Conservation (phyloP, 345 rosid genomes). For the Nasturtium officinale region DNA sequence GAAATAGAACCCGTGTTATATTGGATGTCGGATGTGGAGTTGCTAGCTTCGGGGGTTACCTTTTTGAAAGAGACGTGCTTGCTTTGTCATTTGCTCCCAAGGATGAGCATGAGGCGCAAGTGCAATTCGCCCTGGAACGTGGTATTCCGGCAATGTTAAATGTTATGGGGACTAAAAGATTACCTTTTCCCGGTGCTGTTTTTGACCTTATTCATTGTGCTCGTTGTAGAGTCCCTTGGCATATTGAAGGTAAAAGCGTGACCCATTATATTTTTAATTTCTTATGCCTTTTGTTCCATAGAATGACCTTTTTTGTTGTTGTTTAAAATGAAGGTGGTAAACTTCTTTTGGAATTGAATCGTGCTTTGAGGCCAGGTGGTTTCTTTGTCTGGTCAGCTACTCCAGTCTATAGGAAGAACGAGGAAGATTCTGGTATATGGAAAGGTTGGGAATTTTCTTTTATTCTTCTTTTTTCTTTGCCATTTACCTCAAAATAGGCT, state of each 20-base stretch:
- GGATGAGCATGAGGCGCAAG: conserved; percentile 96
- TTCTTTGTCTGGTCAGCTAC: conserved; percentile 98
- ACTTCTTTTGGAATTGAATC: conserved; percentile 91
- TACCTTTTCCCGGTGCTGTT: conserved; percentile 77
- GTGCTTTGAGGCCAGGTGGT: conserved; percentile 88
- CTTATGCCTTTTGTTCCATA: too few species aligned
- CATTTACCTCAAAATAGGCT: not conserved
- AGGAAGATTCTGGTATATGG: conserved; percentile 87
- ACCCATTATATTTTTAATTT: conserved; percentile 2
- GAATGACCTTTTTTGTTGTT: conserved; percentile 14
- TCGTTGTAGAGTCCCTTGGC: conserved; percentile 97
- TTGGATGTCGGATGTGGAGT: conserved; percentile 95
- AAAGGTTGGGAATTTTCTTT: conserved; percentile 50
- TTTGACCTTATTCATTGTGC: conserved; percentile 89
- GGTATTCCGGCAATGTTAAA: conserved; percentile 82
- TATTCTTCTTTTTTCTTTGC: not conserved
- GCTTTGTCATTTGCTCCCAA: conserved; percentile 94
- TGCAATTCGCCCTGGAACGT: conserved; percentile 88
- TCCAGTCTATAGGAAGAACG: conserved; percentile 79
- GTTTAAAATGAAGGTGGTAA: conserved; percentile 66
- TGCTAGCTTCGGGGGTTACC: conserved; percentile 91
- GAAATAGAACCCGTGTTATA: conserved; percentile 68
- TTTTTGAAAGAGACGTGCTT: conserved; percentile 77
- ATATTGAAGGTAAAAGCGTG: conserved; percentile 65
- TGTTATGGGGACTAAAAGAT: conserved; percentile 86